Percentiles rank a stretch among this genome's conserved stretches.
These are phyloP conservation scores for Aspergillus sclerotioniger DNA, from an alignment of 495 filamentous ascomycete genomes.

Conservation along the genomic window DNA sequence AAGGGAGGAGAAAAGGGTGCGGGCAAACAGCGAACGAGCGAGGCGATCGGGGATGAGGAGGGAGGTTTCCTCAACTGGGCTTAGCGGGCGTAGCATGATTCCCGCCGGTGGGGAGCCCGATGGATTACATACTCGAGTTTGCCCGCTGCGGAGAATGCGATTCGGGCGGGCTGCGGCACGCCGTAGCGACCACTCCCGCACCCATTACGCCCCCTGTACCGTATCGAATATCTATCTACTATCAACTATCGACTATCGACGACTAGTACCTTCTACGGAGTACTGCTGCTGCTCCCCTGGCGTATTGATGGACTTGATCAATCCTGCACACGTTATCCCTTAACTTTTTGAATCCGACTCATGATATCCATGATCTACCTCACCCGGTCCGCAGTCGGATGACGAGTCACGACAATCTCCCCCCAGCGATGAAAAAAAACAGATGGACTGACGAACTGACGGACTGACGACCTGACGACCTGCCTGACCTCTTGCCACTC, in stretches of 20 bases:
- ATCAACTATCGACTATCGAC: background rate
- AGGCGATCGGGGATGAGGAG: background rate
- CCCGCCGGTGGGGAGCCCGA: background rate
- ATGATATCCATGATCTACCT: background rate
- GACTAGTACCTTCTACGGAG: background rate
- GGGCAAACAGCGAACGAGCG: background rate
- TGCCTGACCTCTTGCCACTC: conserved; percentile 1
- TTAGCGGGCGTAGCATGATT: conserved; percentile 5
- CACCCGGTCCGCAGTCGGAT: background rate
- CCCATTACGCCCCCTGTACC: background rate
- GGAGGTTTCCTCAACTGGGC: background rate
- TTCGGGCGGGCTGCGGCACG: background rate
- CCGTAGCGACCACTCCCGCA: background rate
- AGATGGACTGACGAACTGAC: background rate
- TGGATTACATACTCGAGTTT: background rate
- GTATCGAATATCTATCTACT: too few relatives aligned
- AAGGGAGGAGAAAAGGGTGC: conserved; percentile 4
- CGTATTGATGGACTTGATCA: too few relatives aligned
- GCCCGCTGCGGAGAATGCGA: background rate
- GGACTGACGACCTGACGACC: background rate
- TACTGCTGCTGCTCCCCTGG: background rate
- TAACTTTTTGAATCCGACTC: background rate
- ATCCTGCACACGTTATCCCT: background rate
- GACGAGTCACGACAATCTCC: background rate
- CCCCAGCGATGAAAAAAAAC: too few relatives aligned